These are phyloP conservation scores for Podospora tetraspora DNA, from an alignment of 495 filamentous ascomycete genomes.

Conservation along the genomic window DNA sequence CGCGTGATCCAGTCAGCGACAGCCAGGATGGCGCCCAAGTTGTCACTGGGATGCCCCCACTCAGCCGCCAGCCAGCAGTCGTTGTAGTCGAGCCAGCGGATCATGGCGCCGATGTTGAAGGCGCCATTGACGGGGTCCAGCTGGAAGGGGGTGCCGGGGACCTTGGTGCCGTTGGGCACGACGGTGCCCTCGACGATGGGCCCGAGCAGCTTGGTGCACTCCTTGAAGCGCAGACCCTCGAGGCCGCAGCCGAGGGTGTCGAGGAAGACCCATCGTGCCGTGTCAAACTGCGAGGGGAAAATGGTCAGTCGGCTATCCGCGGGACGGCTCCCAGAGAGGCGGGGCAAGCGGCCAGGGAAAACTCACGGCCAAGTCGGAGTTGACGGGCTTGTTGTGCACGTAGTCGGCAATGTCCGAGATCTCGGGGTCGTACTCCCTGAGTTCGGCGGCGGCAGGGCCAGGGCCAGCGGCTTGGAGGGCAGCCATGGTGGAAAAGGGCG, in stretches of 20 bases:
- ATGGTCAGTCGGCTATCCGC: slow-evolving; percentile 27
- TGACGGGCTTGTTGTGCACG: slow-evolving; percentile 83
- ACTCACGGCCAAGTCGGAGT: slow-evolving; percentile 87
- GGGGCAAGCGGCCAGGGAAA: not conserved
- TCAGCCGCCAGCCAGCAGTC: slow-evolving; percentile 99
- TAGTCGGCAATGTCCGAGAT: slow-evolving; percentile 92
- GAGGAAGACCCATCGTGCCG: slow-evolving; percentile 80
- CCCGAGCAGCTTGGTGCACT: slow-evolving; percentile 92
- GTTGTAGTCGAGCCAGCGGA: slow-evolving; percentile 99
- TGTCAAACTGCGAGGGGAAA: slow-evolving; percentile 68
- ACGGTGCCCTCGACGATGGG: slow-evolving; percentile 85
- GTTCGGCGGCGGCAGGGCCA: slow-evolving; percentile 40
- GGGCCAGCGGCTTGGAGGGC: slow-evolving; percentile 42
- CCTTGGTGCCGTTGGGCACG: slow-evolving; percentile 88
- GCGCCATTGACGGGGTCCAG: slow-evolving; percentile 93
- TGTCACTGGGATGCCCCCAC: slow-evolving; percentile 98
- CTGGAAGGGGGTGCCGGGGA: slow-evolving; percentile 88
- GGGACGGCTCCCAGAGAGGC: slow-evolving; percentile 3
- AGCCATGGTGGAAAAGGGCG: slow-evolving; percentile 53
- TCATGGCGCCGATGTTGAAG: slow-evolving; percentile 98
- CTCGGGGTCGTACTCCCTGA: slow-evolving; percentile 75
- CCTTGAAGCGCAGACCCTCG: slow-evolving; percentile 90
- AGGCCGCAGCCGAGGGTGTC: slow-evolving; percentile 96
- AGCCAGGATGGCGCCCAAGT: slow-evolving; percentile 90
- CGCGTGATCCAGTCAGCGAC: slow-evolving; percentile 96